Conservation (phyloP, 1,139 yeast genomes). For the Williopsis jadinii region DNA sequence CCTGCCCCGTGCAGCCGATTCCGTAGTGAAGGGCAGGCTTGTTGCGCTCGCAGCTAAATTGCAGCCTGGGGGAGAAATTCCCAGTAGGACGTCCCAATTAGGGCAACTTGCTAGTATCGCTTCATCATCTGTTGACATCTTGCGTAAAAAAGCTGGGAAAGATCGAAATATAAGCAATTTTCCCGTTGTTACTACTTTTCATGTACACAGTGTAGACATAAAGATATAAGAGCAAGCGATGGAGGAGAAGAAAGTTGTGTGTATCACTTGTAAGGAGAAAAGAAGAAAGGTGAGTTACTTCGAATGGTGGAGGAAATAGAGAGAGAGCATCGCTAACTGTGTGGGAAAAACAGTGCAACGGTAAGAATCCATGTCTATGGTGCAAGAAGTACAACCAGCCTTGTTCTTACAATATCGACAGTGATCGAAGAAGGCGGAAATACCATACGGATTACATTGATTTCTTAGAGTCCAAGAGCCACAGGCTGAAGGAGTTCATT, state of each 20-base stretch:
- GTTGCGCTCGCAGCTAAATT: no score
- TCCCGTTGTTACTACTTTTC: no score
- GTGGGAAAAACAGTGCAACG: conserved; percentile 3
- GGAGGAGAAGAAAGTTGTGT: not conserved
- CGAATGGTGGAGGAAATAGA: not conserved
- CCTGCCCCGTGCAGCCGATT: no score
- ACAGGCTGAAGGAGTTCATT: conserved; percentile 19
- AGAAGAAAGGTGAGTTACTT: not conserved
- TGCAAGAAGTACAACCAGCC: conserved; percentile 1
- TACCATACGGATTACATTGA: conserved; percentile 25
- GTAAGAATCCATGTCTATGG: conserved; percentile 2
- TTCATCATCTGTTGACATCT: no score
- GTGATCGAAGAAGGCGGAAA: conserved; percentile 24
- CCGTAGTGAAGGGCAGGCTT: no score
- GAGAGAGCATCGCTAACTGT: not conserved
- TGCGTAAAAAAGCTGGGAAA: no score
- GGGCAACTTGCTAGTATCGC: no score
- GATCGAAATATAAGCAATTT: no score
- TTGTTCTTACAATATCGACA: conserved; percentile 1
- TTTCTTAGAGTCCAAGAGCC: conserved; percentile 20
- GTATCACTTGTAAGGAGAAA: not conserved
- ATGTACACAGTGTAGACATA: not conserved
- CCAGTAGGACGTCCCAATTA: no score
- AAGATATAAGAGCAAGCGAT: not conserved
- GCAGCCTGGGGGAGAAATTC: no score